Percentiles rank a stretch among this genome's conserved stretches.
Conservation (phyloP, 1,284 basidiomycete genomes). For the Gomphus bonarii region DNA sequence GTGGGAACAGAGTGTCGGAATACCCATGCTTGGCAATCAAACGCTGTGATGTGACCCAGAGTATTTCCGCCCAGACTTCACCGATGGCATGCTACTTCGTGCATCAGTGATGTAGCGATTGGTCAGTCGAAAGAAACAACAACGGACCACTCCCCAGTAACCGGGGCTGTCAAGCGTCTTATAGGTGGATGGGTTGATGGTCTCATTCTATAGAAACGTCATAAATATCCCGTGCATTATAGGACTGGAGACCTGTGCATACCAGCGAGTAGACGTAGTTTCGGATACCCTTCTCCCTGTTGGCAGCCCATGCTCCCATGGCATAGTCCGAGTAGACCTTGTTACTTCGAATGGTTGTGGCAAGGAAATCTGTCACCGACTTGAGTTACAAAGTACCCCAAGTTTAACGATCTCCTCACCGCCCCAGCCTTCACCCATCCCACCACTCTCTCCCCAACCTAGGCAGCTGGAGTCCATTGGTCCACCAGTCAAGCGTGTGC, state of each 20-base stretch:
- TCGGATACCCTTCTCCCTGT: slow-evolving; percentile 68
- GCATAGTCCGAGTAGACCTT: slow-evolving; percentile 66
- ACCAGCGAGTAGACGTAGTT: slow-evolving; percentile 79
- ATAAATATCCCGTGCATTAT: not conserved
- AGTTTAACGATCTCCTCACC: slow-evolving; percentile 29
- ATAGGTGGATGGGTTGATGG: slow-evolving; percentile 86
- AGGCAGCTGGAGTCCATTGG: slow-evolving; percentile 89
- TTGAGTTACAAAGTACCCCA: slow-evolving; percentile 10
- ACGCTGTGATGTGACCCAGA: slow-evolving; percentile 74
- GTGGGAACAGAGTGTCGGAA: slow-evolving; percentile 73
- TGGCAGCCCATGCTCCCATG: slow-evolving; percentile 95
- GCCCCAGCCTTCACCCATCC: slow-evolving; percentile 95
- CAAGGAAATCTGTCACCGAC: slow-evolving; percentile 55
- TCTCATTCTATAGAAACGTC: slow-evolving; percentile 36
- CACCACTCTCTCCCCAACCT: slow-evolving; percentile 92
- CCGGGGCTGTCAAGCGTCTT: slow-evolving; percentile 92
- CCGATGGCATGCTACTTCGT: slow-evolving; percentile 62
- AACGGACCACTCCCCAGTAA: slow-evolving; percentile 66
- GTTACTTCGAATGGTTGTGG: slow-evolving; percentile 73
- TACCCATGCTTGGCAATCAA: slow-evolving; percentile 79
- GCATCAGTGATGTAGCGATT: slow-evolving; percentile 11
- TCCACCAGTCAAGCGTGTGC: slow-evolving; percentile 89
- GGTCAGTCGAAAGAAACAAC: not conserved
- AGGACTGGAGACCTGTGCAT: slow-evolving; percentile 15
- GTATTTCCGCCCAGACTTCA: slow-evolving; percentile 93